Base-by-base conservation (phyloP, 768 basidiomycete genomes). In the Boletus reticuloceps region DNA sequence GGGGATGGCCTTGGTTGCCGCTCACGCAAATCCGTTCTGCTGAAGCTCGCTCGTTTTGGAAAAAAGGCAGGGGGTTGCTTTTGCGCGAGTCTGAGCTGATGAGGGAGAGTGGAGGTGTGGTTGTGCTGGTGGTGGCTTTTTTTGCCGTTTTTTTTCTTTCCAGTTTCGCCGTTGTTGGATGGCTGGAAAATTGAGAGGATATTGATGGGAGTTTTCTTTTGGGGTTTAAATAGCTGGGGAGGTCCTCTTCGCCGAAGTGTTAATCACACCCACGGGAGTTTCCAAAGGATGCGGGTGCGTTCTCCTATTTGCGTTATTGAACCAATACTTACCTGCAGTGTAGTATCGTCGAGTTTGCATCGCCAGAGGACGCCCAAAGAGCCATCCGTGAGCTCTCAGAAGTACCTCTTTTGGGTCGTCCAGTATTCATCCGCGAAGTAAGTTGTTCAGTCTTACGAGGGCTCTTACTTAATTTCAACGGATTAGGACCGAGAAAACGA, bases 201-300 rank as follows among this genome's bases (percentile, higher is more conserved):
- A 89, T 91, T 91, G 86, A 91, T 89, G 86, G 88, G 87, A 86
- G 86, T 82, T 91, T 88, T 89, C 83, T 80, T 85, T 82, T 86
- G 80, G 84, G 85, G 86, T 29, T 78, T 85, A 81, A 82, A 84
- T 87, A 96, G 96, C 93, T 86, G 96, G 96, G 82, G 94, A 95
- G 82, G 95, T 98, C 71, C 88, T 96, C 75, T 99, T 99, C 85
- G 91, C 96, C 83, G 96, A 99, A 86, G 94, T 99, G 65, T 85
- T 99, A 68, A 80, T 94, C 64, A 97, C 97, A 7, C 96, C 96
- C 16, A 95, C 91, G 20, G 96, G 96, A 31, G 84, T 96, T 51
- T 98, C 95, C 25, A 99, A 99, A 74, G 96, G 96, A 71, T 99
- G 96, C 86, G 96, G 96, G 97, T 98, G 67, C 75, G 95, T 82